Evolutionary conservation across 1,284 basidiomycete genomes (phyloP).

Genomic region (Papiliotrema flavescens): DNA sequence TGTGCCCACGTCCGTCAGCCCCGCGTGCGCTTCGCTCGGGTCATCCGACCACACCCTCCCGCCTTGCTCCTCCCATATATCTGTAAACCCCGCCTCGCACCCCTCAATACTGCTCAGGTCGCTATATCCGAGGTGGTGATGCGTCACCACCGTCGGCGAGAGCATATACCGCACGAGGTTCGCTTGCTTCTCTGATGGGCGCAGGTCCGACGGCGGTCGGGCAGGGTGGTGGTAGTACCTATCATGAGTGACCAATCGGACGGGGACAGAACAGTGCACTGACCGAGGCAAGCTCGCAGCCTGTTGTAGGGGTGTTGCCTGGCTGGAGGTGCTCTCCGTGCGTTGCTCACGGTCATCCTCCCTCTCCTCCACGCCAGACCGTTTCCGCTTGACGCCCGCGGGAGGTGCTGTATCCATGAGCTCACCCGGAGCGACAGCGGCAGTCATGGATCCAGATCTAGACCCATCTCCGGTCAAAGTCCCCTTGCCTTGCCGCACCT

Average conservation of each 20-base stretch:
- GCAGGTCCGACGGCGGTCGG: background rate
- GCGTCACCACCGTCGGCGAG: conserved; percentile 33
- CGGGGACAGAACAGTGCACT: no score
- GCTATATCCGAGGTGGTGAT: conserved; percentile 36
- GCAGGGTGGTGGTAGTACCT: conserved; percentile 1
- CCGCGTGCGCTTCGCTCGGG: conserved; percentile 30
- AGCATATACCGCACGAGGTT: conserved; percentile 44
- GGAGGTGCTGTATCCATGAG: background rate
- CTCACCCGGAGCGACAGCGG: background rate
- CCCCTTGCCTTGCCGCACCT: conserved; percentile 3
- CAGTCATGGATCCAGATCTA: no score
- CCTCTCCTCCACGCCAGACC: background rate
- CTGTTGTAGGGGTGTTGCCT: no score
- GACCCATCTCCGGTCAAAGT: no score
- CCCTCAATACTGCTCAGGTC: conserved; percentile 32
- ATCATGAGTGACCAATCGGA: background rate
- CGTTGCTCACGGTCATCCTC: background rate
- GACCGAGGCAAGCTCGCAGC: no score
- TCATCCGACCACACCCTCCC: conserved; percentile 35
- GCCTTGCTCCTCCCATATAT: conserved; percentile 38
- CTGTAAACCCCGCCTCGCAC: conserved; percentile 19
- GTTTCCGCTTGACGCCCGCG: background rate
- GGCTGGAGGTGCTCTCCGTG: background rate
- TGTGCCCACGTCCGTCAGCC: conserved; percentile 21
- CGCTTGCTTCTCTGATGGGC: conserved; percentile 19